These are phyloP conservation scores for Pulveroboletus frians DNA, from an alignment of 768 basidiomycete species.

Conservation along the genomic window DNA sequence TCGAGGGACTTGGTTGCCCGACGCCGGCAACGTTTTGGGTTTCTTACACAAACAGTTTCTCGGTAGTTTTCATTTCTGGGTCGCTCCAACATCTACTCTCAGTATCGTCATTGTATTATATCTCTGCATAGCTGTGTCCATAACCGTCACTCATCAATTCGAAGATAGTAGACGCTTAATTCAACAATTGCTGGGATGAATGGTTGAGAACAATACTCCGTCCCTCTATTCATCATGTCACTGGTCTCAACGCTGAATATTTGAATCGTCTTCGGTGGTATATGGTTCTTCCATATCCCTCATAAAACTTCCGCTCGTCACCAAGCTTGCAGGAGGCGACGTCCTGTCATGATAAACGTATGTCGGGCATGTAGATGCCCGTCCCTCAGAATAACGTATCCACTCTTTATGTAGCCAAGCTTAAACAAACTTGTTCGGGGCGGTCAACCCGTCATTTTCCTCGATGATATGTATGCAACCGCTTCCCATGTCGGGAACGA, in stretches of 20 bases:
- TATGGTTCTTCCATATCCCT: too few species aligned
- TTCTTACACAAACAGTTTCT: background rate
- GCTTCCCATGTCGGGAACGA: conserved; percentile 38
- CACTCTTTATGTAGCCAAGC: too few species aligned
- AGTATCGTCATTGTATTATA: conserved; percentile 23
- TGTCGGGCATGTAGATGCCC: too few species aligned
- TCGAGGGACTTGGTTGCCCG: conserved; percentile 41
- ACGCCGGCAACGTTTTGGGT: conserved; percentile 33
- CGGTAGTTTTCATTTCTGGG: conserved; percentile 11
- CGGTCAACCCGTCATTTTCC: background rate
- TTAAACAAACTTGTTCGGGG: background rate
- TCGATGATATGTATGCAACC: conserved; percentile 24
- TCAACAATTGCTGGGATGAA: background rate
- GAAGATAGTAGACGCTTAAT: background rate
- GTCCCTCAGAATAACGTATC: too few species aligned
- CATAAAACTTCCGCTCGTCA: background rate
- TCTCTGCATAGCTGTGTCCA: conserved; percentile 20
- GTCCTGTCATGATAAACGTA: background rate
- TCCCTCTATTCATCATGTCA: too few species aligned
- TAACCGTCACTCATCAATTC: conserved; percentile 6
- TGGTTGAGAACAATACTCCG: background rate
- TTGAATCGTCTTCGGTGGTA: background rate
- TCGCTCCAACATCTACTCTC: conserved; percentile 14
- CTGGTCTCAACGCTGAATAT: background rate
- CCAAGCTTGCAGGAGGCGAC: background rate